Evolutionary conservation across 768 basidiomycete genomes (phyloP).

Genomic region (Russula compacta): DNA sequence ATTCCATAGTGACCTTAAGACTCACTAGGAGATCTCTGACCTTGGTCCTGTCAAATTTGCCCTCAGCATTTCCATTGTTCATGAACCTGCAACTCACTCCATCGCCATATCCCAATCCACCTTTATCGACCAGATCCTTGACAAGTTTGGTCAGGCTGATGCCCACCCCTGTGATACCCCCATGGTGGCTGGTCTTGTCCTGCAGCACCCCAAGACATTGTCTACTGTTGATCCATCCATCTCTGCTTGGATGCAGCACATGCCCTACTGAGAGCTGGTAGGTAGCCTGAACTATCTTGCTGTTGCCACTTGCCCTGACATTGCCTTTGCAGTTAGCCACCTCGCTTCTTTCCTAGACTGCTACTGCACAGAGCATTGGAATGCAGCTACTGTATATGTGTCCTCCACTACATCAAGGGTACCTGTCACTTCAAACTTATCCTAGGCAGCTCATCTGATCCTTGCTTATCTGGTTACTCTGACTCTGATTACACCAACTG

Average conservation of each 20-base stretch:
- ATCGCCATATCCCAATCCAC: background rate
- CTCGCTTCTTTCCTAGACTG: background rate
- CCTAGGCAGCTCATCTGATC: background rate
- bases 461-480: background rate
- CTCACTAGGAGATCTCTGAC: background rate
- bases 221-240: too few relatives aligned
- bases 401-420: background rate
- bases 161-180: background rate
- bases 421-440: background rate
- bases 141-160: background rate
- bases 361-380: background rate
- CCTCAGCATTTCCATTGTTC: background rate
- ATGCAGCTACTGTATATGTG: background rate
- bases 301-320: background rate
- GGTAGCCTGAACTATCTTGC: background rate
- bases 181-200: background rate
- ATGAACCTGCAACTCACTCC: background rate
- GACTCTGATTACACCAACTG: background rate
- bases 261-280: background rate
- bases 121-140: background rate
- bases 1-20: background rate
- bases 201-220: background rate
- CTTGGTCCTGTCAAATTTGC: background rate
- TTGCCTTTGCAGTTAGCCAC: background rate
- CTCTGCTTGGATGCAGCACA: rapidly evolving